Evolutionary conservation across 768 basidiomycete genomes (phyloP), one percentile per base, ranked within the genome.

Genomic region (Scleroderma bovista): DNA sequence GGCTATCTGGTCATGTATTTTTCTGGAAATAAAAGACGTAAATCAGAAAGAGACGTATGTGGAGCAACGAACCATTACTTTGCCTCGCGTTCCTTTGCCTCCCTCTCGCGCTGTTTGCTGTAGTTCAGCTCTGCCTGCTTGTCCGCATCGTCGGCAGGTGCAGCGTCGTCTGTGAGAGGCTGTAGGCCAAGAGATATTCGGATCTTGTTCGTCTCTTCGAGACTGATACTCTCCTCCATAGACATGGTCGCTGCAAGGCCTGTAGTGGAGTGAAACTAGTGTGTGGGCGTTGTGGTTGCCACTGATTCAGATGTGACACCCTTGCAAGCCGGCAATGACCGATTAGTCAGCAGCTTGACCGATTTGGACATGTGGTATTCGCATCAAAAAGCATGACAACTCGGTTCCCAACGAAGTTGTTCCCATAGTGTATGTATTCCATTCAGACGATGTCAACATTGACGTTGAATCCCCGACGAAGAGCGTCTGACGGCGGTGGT

Each of bases 181-280:
- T 93, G 91, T 51, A 99, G 83, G 56, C 96, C 96, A 34, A 96
- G 78, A 5, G 86, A 87, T 51, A 95, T 81, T 72, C 96, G 91
- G 67, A 96, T 89, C 71, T 88, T 93, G 77, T 94, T 94, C 33
- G 93, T 94, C 75, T 94, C 92, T 62, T 93, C 92, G 63, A 95
- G 79, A 62, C 87, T 88, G 64, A 95, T 87, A 57, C 88, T 85
- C 68, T 89, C 82, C 73, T 91, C 86, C 86, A 88, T 83, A 16
- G 84, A 77, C 75, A 78, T 80, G 51, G 54, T 69, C 15, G 11
- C 4, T 13, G 20, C 24, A 34, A 23, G 32, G 17, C 13, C 17
- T 22, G 43, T 17, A 31, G 42, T 23, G 26, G 33, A 20, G n/a
- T n/a, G n/a, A n/a, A n/a, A n/a, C n/a, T n/a, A n/a, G n/a, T n/a